Conservation (phyloP, 2,329 filamentous ascomycete genomes). For the Diaporthe citrichinensis region DNA sequence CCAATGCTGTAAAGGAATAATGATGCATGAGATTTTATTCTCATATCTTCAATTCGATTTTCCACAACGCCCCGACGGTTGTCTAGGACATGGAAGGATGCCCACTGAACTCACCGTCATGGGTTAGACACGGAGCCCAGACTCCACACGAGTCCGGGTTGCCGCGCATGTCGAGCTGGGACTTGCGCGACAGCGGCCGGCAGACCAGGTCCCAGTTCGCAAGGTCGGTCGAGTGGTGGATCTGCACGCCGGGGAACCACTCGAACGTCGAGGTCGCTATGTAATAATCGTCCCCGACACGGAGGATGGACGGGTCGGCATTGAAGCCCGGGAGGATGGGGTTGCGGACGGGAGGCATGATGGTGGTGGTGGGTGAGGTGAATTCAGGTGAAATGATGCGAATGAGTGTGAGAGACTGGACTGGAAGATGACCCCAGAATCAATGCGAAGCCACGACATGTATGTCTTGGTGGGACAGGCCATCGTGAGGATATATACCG, state of each 20-base stretch:
- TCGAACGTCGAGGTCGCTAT: constrained; percentile 70
- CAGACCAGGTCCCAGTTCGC: constrained; percentile 65
- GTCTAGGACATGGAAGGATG: too few species aligned
- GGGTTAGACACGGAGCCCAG: constrained; percentile 76
- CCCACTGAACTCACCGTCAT: constrained; percentile 60
- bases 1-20: neutral
- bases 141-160: constrained; percentile 72
- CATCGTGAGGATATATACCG: constrained; percentile 27
- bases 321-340: constrained; percentile 71
- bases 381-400: neutral
- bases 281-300: constrained; percentile 68
- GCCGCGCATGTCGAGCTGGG: constrained; percentile 70
- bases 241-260: constrained; percentile 69
- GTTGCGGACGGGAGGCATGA: constrained; percentile 65
- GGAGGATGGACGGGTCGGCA: constrained; percentile 67
- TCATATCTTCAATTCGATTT: neutral
- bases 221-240: constrained; percentile 67
- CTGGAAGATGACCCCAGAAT: neutral
- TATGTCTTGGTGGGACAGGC: neutral
- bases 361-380: constrained; percentile 28
- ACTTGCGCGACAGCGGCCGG: constrained; percentile 63
- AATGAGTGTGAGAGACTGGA: neutral
- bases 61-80: too few species aligned
- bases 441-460: neutral
- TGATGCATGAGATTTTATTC: neutral